phyloP scores from a whole-genome alignment of 2,329 filamentous ascomycete genomes.

The Gaeumannomyces sp. region DNA sequence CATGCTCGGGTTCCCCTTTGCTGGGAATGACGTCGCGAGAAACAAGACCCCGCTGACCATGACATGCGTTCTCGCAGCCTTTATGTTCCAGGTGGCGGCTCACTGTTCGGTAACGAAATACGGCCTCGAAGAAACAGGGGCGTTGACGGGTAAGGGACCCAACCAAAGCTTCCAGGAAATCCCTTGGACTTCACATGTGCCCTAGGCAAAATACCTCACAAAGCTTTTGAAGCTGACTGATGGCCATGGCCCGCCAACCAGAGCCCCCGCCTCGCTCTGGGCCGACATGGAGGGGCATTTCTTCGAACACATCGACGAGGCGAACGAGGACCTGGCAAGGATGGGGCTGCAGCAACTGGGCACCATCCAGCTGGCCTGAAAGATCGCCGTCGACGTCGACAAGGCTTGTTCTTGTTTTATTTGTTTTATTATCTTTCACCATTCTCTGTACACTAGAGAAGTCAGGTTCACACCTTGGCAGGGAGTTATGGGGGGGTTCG shows the following conservation, averaged over 20 bases:
- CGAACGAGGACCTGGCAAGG: constrained; percentile 24
- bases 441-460: too few species aligned
- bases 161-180: too few species aligned
- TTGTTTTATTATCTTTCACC: background rate
- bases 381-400: background rate
- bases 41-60: background rate
- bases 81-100: constrained; percentile 16
- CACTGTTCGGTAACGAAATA: constrained; percentile 11
- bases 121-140: constrained; percentile 1
- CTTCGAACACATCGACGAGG: constrained; percentile 9
- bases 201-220: background rate
- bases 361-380: background rate
- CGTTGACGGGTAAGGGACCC: background rate
- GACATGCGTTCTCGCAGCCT: constrained; percentile 7
- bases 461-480: too few species aligned
- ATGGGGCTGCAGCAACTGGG: background rate
- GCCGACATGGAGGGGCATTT: constrained; percentile 11
- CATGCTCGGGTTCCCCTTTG: background rate
- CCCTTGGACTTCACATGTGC: too few species aligned
- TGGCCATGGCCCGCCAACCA: background rate
- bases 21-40: background rate
- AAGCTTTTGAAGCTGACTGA: background rate
- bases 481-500: background rate
- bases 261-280: constrained; percentile 7
- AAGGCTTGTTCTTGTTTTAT: background rate